These are phyloP conservation scores for Diaporthe vaccinii DNA, from an alignment of 2,329 filamentous ascomycete species.

Conservation along the genomic window DNA sequence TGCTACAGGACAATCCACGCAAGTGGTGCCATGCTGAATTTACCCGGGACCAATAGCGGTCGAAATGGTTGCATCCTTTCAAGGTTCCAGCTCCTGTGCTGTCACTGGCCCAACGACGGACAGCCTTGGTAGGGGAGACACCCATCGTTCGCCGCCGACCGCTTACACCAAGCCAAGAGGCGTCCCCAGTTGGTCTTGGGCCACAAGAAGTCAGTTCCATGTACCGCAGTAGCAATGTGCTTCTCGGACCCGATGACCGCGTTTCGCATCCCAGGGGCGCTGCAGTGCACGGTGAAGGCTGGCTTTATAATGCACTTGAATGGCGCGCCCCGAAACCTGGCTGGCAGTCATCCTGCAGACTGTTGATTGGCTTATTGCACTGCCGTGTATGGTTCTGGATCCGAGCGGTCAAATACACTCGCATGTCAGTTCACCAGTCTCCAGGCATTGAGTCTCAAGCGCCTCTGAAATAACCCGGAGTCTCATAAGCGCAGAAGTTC, in stretches of 20 bases:
- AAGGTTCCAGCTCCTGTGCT: constrained; percentile 19
- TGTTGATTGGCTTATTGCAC: constrained; percentile 8
- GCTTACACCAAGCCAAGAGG: neutral
- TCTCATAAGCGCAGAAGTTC: neutral
- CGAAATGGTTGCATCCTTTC: neutral
- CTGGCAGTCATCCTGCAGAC: neutral
- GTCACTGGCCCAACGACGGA: neutral
- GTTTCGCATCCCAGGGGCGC: constrained; percentile 3
- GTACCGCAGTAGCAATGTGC: neutral
- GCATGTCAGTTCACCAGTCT: neutral
- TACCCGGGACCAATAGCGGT: constrained; percentile 22
- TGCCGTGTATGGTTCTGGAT: constrained; percentile 15
- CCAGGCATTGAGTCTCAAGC: neutral
- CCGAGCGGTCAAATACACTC: constrained; percentile 7
- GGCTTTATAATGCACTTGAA: neutral
- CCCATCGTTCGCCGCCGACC: neutral
- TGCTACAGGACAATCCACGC: constrained; percentile 1
- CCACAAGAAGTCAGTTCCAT: neutral
- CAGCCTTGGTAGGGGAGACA: constrained; percentile 1
- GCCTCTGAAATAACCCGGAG: neutral
- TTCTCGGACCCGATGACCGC: neutral
- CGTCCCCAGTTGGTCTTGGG: neutral
- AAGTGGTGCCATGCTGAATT: constrained; percentile 14
- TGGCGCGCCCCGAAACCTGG: neutral
- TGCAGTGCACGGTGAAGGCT: constrained; percentile 9